Base-by-base conservation (phyloP, 2,329 filamentous ascomycete species). In the Cercospora canescens region DNA sequence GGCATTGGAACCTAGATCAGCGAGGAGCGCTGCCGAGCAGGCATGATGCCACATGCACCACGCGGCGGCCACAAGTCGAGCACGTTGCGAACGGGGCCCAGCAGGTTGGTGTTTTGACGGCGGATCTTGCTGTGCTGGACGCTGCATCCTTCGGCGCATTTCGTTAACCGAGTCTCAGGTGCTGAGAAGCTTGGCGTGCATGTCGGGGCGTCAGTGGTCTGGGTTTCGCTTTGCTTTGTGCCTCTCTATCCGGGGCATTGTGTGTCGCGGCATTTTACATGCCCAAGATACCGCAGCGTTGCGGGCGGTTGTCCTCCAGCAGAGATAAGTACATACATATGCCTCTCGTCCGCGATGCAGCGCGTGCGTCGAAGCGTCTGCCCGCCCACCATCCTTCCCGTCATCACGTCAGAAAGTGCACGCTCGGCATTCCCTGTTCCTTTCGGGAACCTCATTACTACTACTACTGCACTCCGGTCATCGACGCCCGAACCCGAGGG, bases 51-150 rank as follows among this genome's bases (percentile, higher is more conserved):
- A 35, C 34, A 48, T 35, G 60, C 56, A 34, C 60, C 45, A 57
- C 50, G 52, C 52, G 60, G n/a, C 18, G 16, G 37, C 58, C 58
- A 60, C 58, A 48, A n/a, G 58, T 60, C 30, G 52, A 56, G 52
- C 52, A 56, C 52, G 52, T 35, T 56, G 52, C 24, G 28, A 35
- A 9, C 30, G 14, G 32, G 8, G 32, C 28, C 16, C 3, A 56
- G 26, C 28, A 14, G 6, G 58, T 26, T 26, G 39, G 12, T 35
- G 28, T 34, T 56, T 18, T 21, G 59, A 45, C 28, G 28, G 48
- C 30, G n/a, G 41, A 21, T 54, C 21, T 37, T 32, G 50, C 26
- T 30, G 28, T 3, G 54, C 28, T 6, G 2, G 24, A 52, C n/a
- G n/a, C n/a, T n/a, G n/a, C n/a, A n/a, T n/a, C n/a, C n/a, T n/a